These are phyloP conservation scores for Fusarium staphyleae DNA, from an alignment of 2,329 filamentous ascomycete species.

Conservation along the genomic window DNA sequence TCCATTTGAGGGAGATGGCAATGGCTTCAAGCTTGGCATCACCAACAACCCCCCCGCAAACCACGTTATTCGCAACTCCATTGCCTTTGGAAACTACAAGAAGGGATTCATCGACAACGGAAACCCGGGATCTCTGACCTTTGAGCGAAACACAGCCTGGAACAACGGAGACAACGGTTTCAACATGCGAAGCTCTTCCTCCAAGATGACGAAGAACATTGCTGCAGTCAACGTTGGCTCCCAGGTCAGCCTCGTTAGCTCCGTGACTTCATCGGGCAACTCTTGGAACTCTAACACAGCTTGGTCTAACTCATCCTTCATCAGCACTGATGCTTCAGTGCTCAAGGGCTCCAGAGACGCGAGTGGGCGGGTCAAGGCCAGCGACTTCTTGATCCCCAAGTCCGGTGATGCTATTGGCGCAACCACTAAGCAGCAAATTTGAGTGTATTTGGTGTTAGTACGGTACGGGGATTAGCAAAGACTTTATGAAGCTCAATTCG, in stretches of 20 bases:
- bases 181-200: slow-evolving; percentile 36
- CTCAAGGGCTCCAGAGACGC: slow-evolving; percentile 49
- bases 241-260: slow-evolving; percentile 21
- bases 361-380: slow-evolving; percentile 50
- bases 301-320: slow-evolving; percentile 50
- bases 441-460: too few species aligned
- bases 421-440: slow-evolving; percentile 27
- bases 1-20: slow-evolving; percentile 54
- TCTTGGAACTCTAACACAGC: slow-evolving; percentile 51
- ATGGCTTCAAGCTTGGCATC: slow-evolving; percentile 56
- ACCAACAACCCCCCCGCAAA: slow-evolving; percentile 48
- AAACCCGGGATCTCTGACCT: slow-evolving; percentile 50
- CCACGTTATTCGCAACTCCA: slow-evolving; percentile 54
- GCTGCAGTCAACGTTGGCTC: slow-evolving; percentile 40
- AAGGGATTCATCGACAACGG: slow-evolving; percentile 58
- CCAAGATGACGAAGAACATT: slow-evolving; percentile 50
- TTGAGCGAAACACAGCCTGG: slow-evolving; percentile 55
- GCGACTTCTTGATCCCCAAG: slow-evolving; percentile 52
- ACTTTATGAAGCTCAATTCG: too few species aligned
- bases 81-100: slow-evolving; percentile 52
- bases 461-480: too few species aligned
- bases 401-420: slow-evolving; percentile 40
- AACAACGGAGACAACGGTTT: slow-evolving; percentile 49
- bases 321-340: slow-evolving; percentile 45
- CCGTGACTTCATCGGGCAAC: slow-evolving; percentile 46